A percentile compares a stretch with the other conserved stretches of the same genome.
phyloP scores from a whole-genome alignment of 352 stramenopile species.

The Pythium oligandrum region DNA sequence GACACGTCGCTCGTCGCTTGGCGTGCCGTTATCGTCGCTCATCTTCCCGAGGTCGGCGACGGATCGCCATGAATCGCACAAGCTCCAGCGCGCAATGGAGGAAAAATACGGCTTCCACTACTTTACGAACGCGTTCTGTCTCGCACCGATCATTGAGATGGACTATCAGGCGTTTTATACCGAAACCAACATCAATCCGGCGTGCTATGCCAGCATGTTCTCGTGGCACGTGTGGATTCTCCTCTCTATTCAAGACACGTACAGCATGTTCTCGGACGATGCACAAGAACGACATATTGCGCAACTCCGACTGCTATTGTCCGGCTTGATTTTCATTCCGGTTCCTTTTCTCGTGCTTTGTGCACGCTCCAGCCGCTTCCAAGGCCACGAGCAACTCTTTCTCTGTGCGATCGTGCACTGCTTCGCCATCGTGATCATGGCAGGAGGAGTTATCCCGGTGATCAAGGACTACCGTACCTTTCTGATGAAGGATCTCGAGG shows the following conservation, averaged over 20 bases:
- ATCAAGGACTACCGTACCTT: conserved; percentile 36
- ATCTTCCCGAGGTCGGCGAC: conserved; percentile 70
- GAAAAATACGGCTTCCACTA: conserved; percentile 84
- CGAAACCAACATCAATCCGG: conserved; percentile 59
- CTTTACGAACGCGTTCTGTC: conserved; percentile 69
- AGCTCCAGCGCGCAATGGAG: conserved; percentile 58
- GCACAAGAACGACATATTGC: conserved; percentile 24
- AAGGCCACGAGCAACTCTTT: conserved; percentile 49
- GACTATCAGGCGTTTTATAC: conserved; percentile 79
- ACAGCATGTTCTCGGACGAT: conserved; percentile 35
- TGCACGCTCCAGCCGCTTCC: conserved; percentile 46
- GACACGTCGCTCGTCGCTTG: conserved; percentile 49
- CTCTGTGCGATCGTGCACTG: conserved; percentile 67
- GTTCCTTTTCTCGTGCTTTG: conserved; percentile 52
- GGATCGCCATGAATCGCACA: conserved; percentile 63
- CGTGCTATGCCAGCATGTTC: conserved; percentile 53
- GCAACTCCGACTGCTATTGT: conserved; percentile 34
- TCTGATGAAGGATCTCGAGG: conserved; percentile 48
- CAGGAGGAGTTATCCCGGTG: conserved; percentile 37
- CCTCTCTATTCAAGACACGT: conserved; percentile 35
- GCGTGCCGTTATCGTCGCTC: conserved; percentile 55
- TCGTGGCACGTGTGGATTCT: conserved; percentile 55
- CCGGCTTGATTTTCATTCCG: conserved; percentile 49
- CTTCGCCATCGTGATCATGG: conserved; percentile 49
- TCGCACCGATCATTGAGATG: conserved; percentile 50